These are phyloP conservation scores for Globisporangium paddicum DNA, from an alignment of 352 stramenopile species.

Conservation along the genomic window DNA sequence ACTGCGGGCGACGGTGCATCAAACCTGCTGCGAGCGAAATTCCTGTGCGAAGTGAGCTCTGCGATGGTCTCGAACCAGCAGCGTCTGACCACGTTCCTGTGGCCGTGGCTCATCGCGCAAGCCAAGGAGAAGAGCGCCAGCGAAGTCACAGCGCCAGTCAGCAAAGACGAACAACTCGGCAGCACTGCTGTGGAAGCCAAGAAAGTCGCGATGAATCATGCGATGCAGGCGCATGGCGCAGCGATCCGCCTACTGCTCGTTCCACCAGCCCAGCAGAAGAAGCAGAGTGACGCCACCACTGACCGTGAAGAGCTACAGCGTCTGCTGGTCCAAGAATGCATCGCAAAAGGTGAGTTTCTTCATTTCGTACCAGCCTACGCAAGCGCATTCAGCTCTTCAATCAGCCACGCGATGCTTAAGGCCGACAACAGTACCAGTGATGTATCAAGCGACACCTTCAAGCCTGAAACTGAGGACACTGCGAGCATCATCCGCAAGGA, in stretches of 20 bases:
- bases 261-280: not conserved
- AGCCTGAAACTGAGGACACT: not conserved
- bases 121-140: not conserved
- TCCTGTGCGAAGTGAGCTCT: slow-evolving; percentile 46
- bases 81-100: slow-evolving; percentile 44
- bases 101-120: slow-evolving; percentile 42
- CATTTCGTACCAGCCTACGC: slow-evolving; percentile 32
- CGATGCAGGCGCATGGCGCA: slow-evolving; percentile 8
- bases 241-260: slow-evolving; percentile 16
- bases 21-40: slow-evolving; percentile 39
- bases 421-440: not conserved
- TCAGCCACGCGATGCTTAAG: not conserved
- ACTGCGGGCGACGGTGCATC: not conserved
- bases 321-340: slow-evolving; percentile 35
- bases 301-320: slow-evolving; percentile 31
- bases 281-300: slow-evolving; percentile 15
- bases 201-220: slow-evolving; percentile 3
- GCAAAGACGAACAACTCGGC: not conserved
- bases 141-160: not conserved
- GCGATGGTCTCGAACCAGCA: slow-evolving; percentile 23
- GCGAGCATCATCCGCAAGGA: slow-evolving; percentile 14
- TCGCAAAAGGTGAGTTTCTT: slow-evolving; percentile 28
- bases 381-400: slow-evolving; percentile 6
- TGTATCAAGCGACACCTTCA: not conserved
- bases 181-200: not conserved